These are phyloP conservation scores for Aspergillus ostianus DNA, from an alignment of 495 filamentous ascomycete genomes.

Conservation along the genomic window DNA sequence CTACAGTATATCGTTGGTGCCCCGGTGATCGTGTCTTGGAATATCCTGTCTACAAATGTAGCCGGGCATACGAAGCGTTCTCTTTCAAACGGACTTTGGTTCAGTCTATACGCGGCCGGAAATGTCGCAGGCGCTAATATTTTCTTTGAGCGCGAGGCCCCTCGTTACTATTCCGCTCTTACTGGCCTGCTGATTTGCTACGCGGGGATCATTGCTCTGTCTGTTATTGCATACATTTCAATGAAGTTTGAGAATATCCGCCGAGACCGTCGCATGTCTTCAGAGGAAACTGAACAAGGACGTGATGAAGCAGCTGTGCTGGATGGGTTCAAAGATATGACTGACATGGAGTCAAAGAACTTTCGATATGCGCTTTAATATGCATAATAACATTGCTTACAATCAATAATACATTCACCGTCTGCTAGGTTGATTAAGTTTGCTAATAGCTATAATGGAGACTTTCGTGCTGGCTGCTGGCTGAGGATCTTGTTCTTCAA, in stretches of 20 bases:
- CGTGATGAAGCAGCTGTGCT: constrained; percentile 28
- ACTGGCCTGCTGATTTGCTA: constrained; percentile 35
- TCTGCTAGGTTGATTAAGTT: not conserved
- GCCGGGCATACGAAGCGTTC: constrained; percentile 67
- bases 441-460: too few species aligned
- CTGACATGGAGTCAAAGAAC: constrained; percentile 45
- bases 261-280: constrained; percentile 22
- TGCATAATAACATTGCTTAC: not conserved
- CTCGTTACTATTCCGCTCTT: constrained; percentile 36
- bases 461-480: too few species aligned
- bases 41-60: constrained; percentile 58
- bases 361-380: constrained; percentile 41
- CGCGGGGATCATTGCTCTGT: constrained; percentile 32
- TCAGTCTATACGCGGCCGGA: constrained; percentile 35
- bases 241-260: constrained; percentile 32
- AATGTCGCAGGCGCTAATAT: constrained; percentile 48
- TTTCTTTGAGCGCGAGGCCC: constrained; percentile 37
- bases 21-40: constrained; percentile 53
- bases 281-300: constrained; percentile 10
- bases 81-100: constrained; percentile 41
- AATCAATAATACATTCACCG: too few species aligned
- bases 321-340: constrained; percentile 47
- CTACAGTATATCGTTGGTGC: constrained; percentile 45
- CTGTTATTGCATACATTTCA: constrained; percentile 19
- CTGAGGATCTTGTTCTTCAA: too few species aligned